A percentile compares a stretch with the other conserved stretches of the same genome.
Conservation (phyloP, 2,329 filamentous ascomycete genomes). For the Curvularia sp. region DNA sequence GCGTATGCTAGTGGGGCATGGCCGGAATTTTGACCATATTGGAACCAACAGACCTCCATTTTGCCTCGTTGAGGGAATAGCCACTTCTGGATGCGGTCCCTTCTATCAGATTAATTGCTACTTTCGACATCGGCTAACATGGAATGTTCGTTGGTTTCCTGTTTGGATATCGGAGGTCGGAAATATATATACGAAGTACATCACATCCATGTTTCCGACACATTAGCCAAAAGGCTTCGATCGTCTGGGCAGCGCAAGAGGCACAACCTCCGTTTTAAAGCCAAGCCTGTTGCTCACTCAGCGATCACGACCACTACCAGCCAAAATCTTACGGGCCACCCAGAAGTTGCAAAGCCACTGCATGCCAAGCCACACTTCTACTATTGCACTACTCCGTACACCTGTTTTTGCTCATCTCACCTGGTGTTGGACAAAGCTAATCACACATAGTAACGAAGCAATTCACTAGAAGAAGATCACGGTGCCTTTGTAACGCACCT, state of each 20-base stretch:
- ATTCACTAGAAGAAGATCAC: background rate
- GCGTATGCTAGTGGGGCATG: slow-evolving; percentile 37
- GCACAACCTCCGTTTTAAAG: background rate
- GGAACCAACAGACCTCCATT: slow-evolving; percentile 15
- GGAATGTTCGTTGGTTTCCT: slow-evolving; percentile 4
- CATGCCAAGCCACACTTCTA: background rate
- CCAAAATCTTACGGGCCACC: background rate
- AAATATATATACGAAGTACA: background rate
- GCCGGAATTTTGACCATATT: slow-evolving; percentile 20
- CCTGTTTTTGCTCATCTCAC: background rate
- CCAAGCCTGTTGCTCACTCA: background rate
- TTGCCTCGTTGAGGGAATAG: slow-evolving; percentile 10
- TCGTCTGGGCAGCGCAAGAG: background rate
- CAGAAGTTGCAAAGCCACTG: background rate
- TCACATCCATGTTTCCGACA: background rate
- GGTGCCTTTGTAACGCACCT: background rate
- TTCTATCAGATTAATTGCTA: slow-evolving; percentile 17
- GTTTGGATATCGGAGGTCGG: slow-evolving; percentile 3
- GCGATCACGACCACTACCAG: background rate
- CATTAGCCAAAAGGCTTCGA: background rate
- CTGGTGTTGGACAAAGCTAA: background rate
- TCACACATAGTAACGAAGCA: background rate
- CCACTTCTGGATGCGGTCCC: slow-evolving; percentile 4
- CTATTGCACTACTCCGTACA: background rate
- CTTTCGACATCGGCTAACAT: slow-evolving; percentile 11